A percentile compares a stretch with the other conserved stretches of the same genome.
Conservation (phyloP, 2,329 filamentous ascomycete species). For the Phyllosticta ampelicida region DNA sequence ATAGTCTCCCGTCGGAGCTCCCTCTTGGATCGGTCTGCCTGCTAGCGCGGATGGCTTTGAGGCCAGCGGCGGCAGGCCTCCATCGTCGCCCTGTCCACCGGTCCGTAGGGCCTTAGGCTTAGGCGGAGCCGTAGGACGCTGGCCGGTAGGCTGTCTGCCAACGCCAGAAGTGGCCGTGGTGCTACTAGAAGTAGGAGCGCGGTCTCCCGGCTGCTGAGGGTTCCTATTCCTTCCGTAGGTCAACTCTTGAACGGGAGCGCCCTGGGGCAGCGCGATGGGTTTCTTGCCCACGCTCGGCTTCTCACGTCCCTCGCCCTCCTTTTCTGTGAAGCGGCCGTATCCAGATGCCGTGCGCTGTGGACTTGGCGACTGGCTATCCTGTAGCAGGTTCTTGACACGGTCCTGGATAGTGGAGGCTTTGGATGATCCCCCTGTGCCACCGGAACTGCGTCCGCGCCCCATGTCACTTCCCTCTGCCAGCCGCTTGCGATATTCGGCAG, state of each 20-base stretch:
- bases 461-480: slow-evolving; percentile 51
- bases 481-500: slow-evolving; percentile 74
- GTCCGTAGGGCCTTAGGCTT: slow-evolving; percentile 51
- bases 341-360: slow-evolving; percentile 68
- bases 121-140: slow-evolving; percentile 42
- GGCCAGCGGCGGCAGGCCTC: slow-evolving; percentile 17
- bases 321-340: slow-evolving; percentile 72
- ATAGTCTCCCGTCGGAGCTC: background rate
- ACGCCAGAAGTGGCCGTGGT: slow-evolving; percentile 16
- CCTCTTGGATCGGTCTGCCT: background rate
- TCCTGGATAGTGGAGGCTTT: slow-evolving; percentile 81
- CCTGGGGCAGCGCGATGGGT: background rate
- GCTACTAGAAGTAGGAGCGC: background rate
- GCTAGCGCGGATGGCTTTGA: slow-evolving; percentile 2
- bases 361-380: slow-evolving; percentile 53
- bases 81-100: slow-evolving; percentile 22
- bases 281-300: slow-evolving; percentile 6
- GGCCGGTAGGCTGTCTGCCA: background rate
- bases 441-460: slow-evolving; percentile 27
- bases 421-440: slow-evolving; percentile 19
- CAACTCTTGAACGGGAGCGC: slow-evolving; percentile 5
- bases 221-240: slow-evolving; percentile 14
- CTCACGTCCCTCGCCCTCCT: slow-evolving; percentile 19
- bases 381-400: slow-evolving; percentile 74
- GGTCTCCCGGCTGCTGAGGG: slow-evolving; percentile 2